Evolutionary conservation across 2,329 filamentous ascomycete species (phyloP).

Genomic region (Hortaea sp.): DNA sequence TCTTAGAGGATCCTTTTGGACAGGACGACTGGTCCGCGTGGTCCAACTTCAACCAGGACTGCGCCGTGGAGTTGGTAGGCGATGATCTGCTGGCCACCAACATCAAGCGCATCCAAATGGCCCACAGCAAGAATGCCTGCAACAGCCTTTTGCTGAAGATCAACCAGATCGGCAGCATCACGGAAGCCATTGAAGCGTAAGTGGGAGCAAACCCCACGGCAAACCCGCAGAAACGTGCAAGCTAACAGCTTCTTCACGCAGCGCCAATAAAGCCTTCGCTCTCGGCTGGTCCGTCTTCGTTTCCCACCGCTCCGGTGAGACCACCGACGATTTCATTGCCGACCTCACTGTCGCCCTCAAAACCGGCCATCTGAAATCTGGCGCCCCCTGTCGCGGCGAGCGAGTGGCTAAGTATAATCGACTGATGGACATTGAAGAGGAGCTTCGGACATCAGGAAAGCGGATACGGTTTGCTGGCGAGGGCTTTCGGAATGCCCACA

Average conservation of each 20-base stretch:
- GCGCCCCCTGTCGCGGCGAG: slow-evolving; percentile 32
- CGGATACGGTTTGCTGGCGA: no score
- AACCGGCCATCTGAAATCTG: slow-evolving; percentile 33
- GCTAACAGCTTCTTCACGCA: not conserved
- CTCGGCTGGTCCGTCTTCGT: slow-evolving; percentile 34
- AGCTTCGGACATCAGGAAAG: slow-evolving; percentile 9
- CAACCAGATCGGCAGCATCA: slow-evolving; percentile 35
- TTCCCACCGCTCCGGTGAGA: slow-evolving; percentile 34
- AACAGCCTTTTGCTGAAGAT: slow-evolving; percentile 34
- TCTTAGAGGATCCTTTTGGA: slow-evolving; percentile 34
- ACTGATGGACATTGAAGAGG: slow-evolving; percentile 34
- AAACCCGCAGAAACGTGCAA: not conserved
- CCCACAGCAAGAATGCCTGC: slow-evolving; percentile 30
- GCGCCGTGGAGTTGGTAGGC: slow-evolving; percentile 29
- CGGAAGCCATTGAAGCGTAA: slow-evolving; percentile 31
- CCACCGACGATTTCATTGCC: slow-evolving; percentile 36
- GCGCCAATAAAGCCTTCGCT: slow-evolving; percentile 16
- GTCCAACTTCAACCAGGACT: slow-evolving; percentile 26
- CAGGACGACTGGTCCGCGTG: slow-evolving; percentile 32
- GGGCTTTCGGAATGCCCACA: no score
- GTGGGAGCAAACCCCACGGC: slow-evolving; percentile 4
- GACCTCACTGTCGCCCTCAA: slow-evolving; percentile 31
- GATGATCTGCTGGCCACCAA: slow-evolving; percentile 35
- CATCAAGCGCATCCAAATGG: slow-evolving; percentile 24
- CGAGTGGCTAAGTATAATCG: slow-evolving; percentile 36